A percentile compares a stretch with the other conserved stretches of the same genome.
Conservation (phyloP, 179 eudicot species). For the Amaranthus tricolor region DNA sequence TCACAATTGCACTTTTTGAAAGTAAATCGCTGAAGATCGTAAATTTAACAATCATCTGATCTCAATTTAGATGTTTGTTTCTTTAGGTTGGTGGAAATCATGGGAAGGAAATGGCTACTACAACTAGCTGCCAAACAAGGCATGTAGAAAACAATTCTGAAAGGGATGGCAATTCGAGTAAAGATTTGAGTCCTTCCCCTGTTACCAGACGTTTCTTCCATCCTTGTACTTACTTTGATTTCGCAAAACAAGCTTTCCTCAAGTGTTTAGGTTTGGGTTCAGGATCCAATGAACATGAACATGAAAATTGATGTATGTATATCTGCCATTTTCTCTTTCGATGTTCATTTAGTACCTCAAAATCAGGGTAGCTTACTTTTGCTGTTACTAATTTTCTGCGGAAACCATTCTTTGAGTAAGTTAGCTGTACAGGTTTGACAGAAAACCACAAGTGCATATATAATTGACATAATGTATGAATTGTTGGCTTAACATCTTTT, state of each 20-base stretch:
- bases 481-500: background rate
- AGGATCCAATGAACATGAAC: constrained; percentile 24
- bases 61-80: background rate
- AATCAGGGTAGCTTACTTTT: background rate
- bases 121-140: constrained; percentile 19
- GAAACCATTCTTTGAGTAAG: background rate
- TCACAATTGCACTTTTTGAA: too few relatives aligned
- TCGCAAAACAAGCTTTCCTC: constrained; percentile 61
- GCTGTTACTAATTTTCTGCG: background rate
- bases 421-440: constrained; percentile 18
- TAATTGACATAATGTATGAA: background rate
- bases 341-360: background rate
- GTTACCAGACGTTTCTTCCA: constrained; percentile 30
- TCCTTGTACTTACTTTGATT: constrained; percentile 50
- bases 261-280: constrained; percentile 61
- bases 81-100: constrained; percentile 35
- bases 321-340: background rate
- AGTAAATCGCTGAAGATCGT: background rate
- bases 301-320: constrained; percentile 27
- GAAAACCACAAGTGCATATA: background rate
- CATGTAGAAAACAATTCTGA: constrained; percentile 25
- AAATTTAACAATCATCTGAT: background rate
- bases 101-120: constrained; percentile 22
- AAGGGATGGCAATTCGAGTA: constrained; percentile 29
- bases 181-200: constrained; percentile 25